Evolutionary conservation across 2,329 filamentous ascomycete genomes (phyloP), one percentile per base, ranked within the genome.

Genomic region (Aspergillus sojae): DNA sequence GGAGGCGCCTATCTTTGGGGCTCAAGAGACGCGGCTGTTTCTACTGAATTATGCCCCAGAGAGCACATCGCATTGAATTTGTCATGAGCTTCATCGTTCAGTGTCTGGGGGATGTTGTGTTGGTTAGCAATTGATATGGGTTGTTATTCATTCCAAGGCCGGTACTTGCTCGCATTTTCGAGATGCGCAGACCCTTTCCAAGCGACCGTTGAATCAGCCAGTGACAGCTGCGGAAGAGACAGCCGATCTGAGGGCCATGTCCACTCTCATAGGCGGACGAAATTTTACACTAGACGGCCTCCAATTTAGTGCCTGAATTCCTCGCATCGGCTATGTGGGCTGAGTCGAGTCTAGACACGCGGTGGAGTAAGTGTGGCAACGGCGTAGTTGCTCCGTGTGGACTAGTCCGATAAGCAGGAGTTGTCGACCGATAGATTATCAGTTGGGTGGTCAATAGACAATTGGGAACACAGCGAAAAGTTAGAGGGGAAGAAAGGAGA

Each of bases 1-100:
- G 64, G 65, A 62, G 65, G 63, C 26, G 32, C 48, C 50, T 56
- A 55, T 45, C 58, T 54, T 54, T 41, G 26, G 21, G 43, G 43
- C 46, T 52, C n/a, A 52, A 41, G 12, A 59, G 57, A 41, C 14
- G 16, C 45, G 57, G 36, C 14, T 19, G 57, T 59, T 59, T 60
- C 34, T 28, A 14, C 30, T 39, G 52, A 26, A 41, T 28, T 41
- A 32, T 19, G 30, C 6, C 32, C 9, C 21, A 39, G 16, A n/a
- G 19, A 19, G 4, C 5, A 26, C 48, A 11, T 32, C 34, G 28
- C 28, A 12, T 4, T n/a, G 16, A 12, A n/a, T 48, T 14, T 26
- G 21, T 48, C 45, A 48, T 19, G 4, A n/a, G 12, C 23, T 14
- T 48, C 23, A 4, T 26, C 19, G 12, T 28, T 48, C 45, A 4